phyloP scores from a whole-genome alignment of 768 basidiomycete species.

The Mycena haematopus region DNA sequence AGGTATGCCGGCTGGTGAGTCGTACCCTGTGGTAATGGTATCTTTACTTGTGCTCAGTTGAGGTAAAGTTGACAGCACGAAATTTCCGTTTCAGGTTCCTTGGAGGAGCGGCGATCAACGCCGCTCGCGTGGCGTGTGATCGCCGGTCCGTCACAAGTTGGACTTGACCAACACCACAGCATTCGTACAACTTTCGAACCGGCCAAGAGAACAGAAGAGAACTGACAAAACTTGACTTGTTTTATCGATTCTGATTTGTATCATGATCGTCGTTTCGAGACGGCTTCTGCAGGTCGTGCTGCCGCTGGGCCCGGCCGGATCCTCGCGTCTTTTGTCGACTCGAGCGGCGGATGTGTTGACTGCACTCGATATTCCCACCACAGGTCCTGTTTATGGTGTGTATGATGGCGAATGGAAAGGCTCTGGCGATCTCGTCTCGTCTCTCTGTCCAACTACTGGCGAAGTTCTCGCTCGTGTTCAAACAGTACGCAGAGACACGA shows the following conservation, averaged over 20 bases:
- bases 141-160: background rate
- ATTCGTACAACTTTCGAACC: conserved; percentile 5
- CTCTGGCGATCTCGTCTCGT: conserved; percentile 71
- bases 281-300: conserved; percentile 31
- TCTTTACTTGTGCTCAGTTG: conserved; percentile 1
- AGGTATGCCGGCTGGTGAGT: too few relatives aligned
- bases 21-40: background rate
- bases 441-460: conserved; percentile 86
- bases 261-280: conserved; percentile 39
- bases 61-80: background rate
- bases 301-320: conserved; percentile 6
- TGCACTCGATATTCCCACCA: conserved; percentile 64
- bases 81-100: background rate
- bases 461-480: conserved; percentile 80
- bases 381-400: conserved; percentile 71
- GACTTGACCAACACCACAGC: background rate
- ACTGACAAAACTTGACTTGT: background rate
- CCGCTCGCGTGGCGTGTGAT: background rate
- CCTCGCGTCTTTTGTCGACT: conserved; percentile 63
- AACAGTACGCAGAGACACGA: conserved; percentile 55
- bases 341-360: conserved; percentile 74
- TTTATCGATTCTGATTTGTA: background rate
- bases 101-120: background rate
- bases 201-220: background rate
- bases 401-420: conserved; percentile 88